A percentile compares a stretch with the other conserved stretches of the same genome.
These are phyloP conservation scores for Elaphomyces granulatus DNA, from an alignment of 495 filamentous ascomycete genomes.

Conservation along the genomic window DNA sequence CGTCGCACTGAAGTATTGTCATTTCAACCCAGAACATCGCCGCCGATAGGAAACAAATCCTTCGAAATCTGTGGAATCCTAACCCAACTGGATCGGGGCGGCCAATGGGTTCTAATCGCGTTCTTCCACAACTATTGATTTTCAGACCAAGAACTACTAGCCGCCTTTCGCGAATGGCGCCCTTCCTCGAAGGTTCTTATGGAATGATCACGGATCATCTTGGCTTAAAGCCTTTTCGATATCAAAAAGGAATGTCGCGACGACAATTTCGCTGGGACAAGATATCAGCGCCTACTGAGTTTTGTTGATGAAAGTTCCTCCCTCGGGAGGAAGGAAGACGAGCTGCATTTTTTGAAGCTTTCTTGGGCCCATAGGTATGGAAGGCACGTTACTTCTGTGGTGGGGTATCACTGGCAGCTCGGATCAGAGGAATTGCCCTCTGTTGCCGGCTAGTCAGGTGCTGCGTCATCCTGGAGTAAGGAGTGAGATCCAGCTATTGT, in stretches of 20 bases:
- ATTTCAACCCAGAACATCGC: constrained; percentile 9
- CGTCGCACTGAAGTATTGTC: no score
- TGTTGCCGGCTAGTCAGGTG: no score
- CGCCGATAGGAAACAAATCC: constrained; percentile 13
- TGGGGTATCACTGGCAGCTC: no score
- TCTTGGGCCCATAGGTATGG: no score
- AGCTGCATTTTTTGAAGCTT: no score
- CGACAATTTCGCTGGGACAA: neutral
- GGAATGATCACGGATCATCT: neutral
- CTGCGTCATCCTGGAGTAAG: no score
- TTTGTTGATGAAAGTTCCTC: no score
- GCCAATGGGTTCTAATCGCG: neutral
- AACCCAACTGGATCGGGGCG: neutral
- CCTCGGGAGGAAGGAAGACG: no score
- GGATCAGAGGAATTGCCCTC: no score
- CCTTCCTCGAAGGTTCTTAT: neutral
- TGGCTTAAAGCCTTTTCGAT: neutral
- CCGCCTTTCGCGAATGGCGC: neutral
- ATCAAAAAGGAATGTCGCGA: neutral
- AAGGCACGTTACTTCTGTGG: no score
- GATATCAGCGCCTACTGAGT: neutral
- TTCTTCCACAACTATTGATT: neutral
- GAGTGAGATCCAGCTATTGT: no score
- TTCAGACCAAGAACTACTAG: neutral
- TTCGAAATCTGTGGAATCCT: constrained; percentile 5